Conservation (phyloP, 495 filamentous ascomycete species). For the Talaromyces stipitatus region DNA sequence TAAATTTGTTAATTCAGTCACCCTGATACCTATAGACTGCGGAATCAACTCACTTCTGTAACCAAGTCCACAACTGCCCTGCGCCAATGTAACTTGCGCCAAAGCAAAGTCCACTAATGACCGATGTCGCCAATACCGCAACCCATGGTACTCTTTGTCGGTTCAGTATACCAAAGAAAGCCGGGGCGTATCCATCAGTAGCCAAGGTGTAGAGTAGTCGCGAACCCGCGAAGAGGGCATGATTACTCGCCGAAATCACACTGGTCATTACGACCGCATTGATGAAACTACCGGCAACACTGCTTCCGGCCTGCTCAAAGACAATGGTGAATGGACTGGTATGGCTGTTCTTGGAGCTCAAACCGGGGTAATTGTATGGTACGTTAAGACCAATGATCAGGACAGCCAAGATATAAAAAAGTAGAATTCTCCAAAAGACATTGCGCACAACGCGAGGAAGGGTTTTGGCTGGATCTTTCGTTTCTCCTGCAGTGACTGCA, state of each 20-base stretch:
- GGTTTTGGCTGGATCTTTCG: conserved; percentile 37
- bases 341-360: conserved; percentile 28
- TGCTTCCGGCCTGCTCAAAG: conserved; percentile 41
- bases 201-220: conserved; percentile 44
- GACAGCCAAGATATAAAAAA: conserved; percentile 45
- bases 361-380: conserved; percentile 41
- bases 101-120: conserved; percentile 51
- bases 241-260: conserved; percentile 45
- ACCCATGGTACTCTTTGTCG: conserved; percentile 52
- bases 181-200: conserved; percentile 37
- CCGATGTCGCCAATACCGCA: conserved; percentile 46
- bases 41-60: conserved; percentile 42
- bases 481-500: conserved; percentile 49
- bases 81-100: conserved; percentile 55
- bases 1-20: conserved; percentile 9
- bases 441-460: conserved; percentile 44
- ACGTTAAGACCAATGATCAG: conserved; percentile 45
- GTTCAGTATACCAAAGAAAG: conserved; percentile 42
- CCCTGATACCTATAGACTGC: not conserved
- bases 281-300: conserved; percentile 44
- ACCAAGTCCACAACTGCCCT: conserved; percentile 49
- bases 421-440: conserved; percentile 46
- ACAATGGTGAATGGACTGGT: conserved; percentile 49
- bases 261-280: conserved; percentile 51
- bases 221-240: conserved; percentile 47